Evolutionary conservation across 352 stramenopile genomes (phyloP), one percentile per base, ranked within the genome.

Genomic region (Globisporangium cylindrosporum): DNA sequence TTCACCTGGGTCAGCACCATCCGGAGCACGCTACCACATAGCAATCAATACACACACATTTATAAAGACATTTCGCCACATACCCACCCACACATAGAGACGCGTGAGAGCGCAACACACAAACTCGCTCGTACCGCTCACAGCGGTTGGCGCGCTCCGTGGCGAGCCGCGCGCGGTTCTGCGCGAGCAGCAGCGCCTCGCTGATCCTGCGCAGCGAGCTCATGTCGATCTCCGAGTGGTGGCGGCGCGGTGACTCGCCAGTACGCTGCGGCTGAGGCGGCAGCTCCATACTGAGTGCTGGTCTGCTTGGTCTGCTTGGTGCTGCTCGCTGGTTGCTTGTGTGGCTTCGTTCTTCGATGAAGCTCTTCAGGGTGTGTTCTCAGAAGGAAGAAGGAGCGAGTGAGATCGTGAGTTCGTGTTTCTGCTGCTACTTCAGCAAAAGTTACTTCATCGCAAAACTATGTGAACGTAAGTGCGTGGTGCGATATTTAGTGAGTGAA

Each of bases 131-230:
- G 69, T 59, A 92, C 84, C 82, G 82, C 75, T 92, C 84, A 41
- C 77, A 78, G 34, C 77, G 84, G 67, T 84, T 86, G 18, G 84
- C 84, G 58, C 84, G 79, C 48, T 90, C 84, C 0, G 82, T 86
- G 43, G 84, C 78, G 20, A 73, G 64, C 0, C 84, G 75, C 9
- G 84, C 84, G 67, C 84, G 82, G 67, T 88, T 92, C 69, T 92
- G 84, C 22, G 84, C 84, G 6, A 92, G 74, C 24, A 92, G 71
- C 55, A 92, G 77, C 25, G 84, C 84, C 57, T 92, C 84, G 59
- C 84, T 78, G 60, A 92, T 80, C 66, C 84, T 79, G 41, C 84
- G 80, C 70, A 90, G 75, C 54, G 80, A 81, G 65, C 53, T 75
- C 67, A 88, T 84, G 65, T 87, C 83, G 25, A 83, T 72, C 70